Conservation (phyloP, 495 filamentous ascomycete genomes). For the Cudoniella acicularis region DNA sequence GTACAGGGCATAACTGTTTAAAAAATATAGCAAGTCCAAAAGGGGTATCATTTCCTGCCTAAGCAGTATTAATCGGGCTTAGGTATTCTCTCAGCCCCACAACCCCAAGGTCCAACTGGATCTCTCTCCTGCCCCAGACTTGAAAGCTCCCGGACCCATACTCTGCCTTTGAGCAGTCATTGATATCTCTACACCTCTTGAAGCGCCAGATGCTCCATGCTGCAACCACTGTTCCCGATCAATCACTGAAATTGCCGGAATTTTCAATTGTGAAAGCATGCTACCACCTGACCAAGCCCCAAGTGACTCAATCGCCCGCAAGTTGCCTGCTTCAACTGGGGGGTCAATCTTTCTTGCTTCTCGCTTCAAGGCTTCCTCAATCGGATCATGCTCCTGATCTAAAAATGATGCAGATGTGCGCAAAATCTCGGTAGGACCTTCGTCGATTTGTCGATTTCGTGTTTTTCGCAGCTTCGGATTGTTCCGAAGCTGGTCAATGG, state of each 20-base stretch:
- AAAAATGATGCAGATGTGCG: slow-evolving; percentile 33
- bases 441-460: slow-evolving; percentile 30
- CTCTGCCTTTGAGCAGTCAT: slow-evolving; percentile 56
- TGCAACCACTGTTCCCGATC: slow-evolving; percentile 82
- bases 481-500: slow-evolving; percentile 48
- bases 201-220: slow-evolving; percentile 70
- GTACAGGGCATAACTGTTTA: too few relatives aligned
- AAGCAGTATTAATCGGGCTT: too few relatives aligned
- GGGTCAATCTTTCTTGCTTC: slow-evolving; percentile 43
- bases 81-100: too few relatives aligned
- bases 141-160: slow-evolving; percentile 44
- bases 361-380: slow-evolving; percentile 59
- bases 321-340: slow-evolving; percentile 47
- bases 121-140: slow-evolving; percentile 48
- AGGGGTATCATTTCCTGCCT: too few relatives aligned
- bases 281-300: slow-evolving; percentile 90
- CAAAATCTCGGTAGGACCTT: slow-evolving; percentile 22
- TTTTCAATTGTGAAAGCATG: slow-evolving; percentile 71
- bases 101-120: slow-evolving; percentile 75
- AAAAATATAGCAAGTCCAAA: too few relatives aligned
- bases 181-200: slow-evolving; percentile 55
- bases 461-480: slow-evolving; percentile 47
- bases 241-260: slow-evolving; percentile 75
- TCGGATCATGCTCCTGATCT: slow-evolving; percentile 53
- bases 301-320: slow-evolving; percentile 76